Evolutionary conservation across 2,329 filamentous ascomycete species (phyloP), one percentile per base, ranked within the genome.

Genomic region (Claviceps lovelessii): DNA sequence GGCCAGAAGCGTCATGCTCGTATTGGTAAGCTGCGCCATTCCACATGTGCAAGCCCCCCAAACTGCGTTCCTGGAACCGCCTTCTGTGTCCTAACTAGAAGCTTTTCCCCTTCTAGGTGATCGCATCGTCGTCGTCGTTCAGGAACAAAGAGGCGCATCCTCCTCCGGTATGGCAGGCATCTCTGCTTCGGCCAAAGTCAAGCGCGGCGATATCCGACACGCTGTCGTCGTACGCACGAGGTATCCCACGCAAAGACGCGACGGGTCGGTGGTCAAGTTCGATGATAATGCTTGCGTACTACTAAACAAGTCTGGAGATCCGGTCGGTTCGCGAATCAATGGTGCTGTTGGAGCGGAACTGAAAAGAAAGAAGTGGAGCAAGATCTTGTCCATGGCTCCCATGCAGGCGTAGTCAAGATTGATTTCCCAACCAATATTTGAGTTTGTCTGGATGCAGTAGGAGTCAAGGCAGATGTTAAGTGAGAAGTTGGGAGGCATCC

Each of bases 251-350:
- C 88, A 93, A 70, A 80, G 93, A 59, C 81, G 82, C 37, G 93
- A 98, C 73, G 93, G 93, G 53, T 90, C 85, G 66, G 83, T 93
- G 49, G 85, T 98, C 61, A 84, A 84, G 62, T 98, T 98, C 70
- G 93, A 95, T 72, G 93, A 98, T 73, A 98, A 98, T 71, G 93
- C 93, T 50, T 98, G 93, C 68, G 93, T 98, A 49, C 76, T 98
- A 62, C 86, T 98, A 70, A 97, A 94, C 75, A 98, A 97, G 79
- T 80, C 88, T 10, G 94, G 93, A 47, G 93, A 98, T 69, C 93
- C 93, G 29, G 88, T 98, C 62, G 93, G 93, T 53, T 90, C 87
- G 17, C 85, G 93, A 68, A 81, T 96, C 75, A 95, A 89, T 71
- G 89, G 90, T 61, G 82, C 97, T 48, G 93, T 98, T 48, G 93